Evolutionary conservation across 106 monocot species (phyloP), one percentile per base, ranked within the genome.

Genomic region (Allium cepa): DNA sequence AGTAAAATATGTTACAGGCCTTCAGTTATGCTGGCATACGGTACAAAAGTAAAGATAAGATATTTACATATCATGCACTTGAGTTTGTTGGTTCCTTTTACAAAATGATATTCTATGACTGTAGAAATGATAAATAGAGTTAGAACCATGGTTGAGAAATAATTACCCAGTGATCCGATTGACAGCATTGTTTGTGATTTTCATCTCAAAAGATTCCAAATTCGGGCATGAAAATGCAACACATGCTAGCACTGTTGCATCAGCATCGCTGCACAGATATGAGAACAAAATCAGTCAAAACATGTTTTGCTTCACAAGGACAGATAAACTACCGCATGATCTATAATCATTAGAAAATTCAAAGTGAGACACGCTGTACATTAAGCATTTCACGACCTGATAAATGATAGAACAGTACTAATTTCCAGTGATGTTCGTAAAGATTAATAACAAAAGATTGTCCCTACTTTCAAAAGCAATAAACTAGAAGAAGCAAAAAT

Each of bases 171-270:
- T 87, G 27, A 93, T 87, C 46, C 90, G 59, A 75, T 99, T 99
- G 68, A 81, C 77, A 13, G 81, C 84, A 66, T 64, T 69, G 55
- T 73, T 79, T 26, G 71, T 68, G 45, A 77, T 73, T 16, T 60
- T 90, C 49, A 99, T 90, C 64, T 93, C 99, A 57, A 99, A 70
- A 7, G 58, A 68, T 76, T 99, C 83, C 17, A 99, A 81, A 68
- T 83, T 99, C 47, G 90, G 87, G 77, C 93, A 93, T 7, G 87
- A 87, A 70, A 93, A 99, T 58, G 90, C 93, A 83, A 99, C 79
- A 66, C 99, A 99, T 57, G 88, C 90, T 60, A 99, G 67, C 56
- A 90, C 68, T 0, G 90, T 90, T 16, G 85, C 76, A 81, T 93
- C 87, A 56, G 81, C 73, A 77, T 90, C 93, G 87, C 99, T 99